phyloP scores from a whole-genome alignment of 2,329 filamentous ascomycete species.

The Colletotrichum aenigma region DNA sequence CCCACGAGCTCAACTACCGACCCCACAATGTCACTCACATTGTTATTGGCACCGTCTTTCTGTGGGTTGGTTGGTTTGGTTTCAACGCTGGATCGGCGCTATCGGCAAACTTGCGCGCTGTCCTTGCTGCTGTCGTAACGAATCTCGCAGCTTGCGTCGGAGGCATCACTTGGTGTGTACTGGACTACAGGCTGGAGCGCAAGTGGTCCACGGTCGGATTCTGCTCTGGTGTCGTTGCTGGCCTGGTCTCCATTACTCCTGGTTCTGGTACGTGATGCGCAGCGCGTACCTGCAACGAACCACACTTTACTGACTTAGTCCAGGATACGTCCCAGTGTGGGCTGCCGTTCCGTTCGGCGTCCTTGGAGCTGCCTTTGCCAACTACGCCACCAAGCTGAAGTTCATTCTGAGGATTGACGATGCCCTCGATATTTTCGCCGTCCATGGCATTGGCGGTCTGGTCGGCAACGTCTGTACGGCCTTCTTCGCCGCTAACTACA shows the following conservation, averaged over 20 bases:
- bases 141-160: constrained; percentile 85
- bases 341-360: constrained; percentile 80
- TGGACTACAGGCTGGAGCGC: constrained; percentile 86
- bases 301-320: not conserved
- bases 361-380: constrained; percentile 77
- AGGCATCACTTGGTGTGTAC: constrained; percentile 86
- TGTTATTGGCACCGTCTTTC: constrained; percentile 89
- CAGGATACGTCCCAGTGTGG: constrained; percentile 81
- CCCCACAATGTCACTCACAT: constrained; percentile 94
- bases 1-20: constrained; percentile 87
- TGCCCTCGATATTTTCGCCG: constrained; percentile 86
- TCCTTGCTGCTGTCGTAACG: constrained; percentile 87
- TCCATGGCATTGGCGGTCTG: constrained; percentile 78
- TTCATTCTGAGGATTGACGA: constrained; percentile 83
- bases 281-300: not conserved
- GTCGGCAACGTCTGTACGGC: constrained; percentile 81
- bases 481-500: constrained; percentile 85
- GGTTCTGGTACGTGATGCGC: constrained; percentile 67
- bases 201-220: constrained; percentile 96
- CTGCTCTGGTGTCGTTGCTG: constrained; percentile 88
- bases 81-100: constrained; percentile 90
- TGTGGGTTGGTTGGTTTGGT: constrained; percentile 95
- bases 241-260: constrained; percentile 86
- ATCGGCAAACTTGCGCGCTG: constrained; percentile 79
- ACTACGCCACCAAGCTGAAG: constrained; percentile 91